These are phyloP conservation scores for Colletotrichum caudatum DNA, from an alignment of 2,329 filamentous ascomycete genomes.

Conservation along the genomic window DNA sequence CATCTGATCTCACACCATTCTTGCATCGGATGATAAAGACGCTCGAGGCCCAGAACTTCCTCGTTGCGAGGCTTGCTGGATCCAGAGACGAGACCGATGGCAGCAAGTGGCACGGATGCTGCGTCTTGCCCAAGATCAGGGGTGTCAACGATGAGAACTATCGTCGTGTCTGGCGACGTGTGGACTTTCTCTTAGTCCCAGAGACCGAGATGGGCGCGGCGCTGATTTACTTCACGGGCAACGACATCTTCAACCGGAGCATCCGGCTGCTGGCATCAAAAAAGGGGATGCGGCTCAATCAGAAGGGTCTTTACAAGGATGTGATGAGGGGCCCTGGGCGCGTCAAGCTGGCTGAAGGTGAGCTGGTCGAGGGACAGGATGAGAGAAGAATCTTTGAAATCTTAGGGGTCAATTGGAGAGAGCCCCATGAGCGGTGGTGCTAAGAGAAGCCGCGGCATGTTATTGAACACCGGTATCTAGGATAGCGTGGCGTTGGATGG, in stretches of 20 bases:
- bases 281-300: conserved; percentile 87
- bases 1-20: conserved; percentile 70
- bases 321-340: conserved; percentile 71
- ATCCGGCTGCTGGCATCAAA: conserved; percentile 82
- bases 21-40: conserved; percentile 72
- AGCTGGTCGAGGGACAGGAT: conserved; percentile 77
- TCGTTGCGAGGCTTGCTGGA: conserved; percentile 77
- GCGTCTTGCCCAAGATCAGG: conserved; percentile 68
- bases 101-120: conserved; percentile 91
- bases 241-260: conserved; percentile 93
- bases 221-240: conserved; percentile 94
- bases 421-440: conserved; percentile 81
- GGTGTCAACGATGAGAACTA: conserved; percentile 51
- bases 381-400: conserved; percentile 86
- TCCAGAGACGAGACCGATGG: conserved; percentile 62
- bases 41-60: conserved; percentile 72
- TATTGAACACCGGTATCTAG: not conserved
- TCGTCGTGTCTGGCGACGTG: conserved; percentile 76
- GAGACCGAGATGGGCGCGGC: conserved; percentile 84
- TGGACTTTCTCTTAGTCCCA: conserved; percentile 88
- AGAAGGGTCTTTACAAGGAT: conserved; percentile 81
- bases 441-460: conserved; percentile 49
- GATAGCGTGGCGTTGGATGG: conserved; percentile 31
- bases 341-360: conserved; percentile 74
- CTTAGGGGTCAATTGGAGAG: conserved; percentile 86